Evolutionary conservation across 805 yeast genomes (phyloP).

Genomic region (Yamadazyma scolyti): DNA sequence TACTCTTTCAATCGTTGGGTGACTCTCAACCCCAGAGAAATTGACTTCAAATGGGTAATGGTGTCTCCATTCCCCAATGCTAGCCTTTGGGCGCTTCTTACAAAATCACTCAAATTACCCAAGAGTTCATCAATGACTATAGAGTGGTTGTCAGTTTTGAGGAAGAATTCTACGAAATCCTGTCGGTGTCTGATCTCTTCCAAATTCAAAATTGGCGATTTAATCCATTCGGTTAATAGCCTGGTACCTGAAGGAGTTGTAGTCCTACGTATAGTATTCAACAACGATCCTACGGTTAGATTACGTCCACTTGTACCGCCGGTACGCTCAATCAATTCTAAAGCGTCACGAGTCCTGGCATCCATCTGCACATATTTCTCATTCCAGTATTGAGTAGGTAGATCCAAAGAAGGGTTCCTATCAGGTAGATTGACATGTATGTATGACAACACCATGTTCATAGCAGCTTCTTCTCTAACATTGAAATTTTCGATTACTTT

Average conservation of each 20-base stretch:
- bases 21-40: conserved; percentile 28
- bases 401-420: conserved; percentile 54
- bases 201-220: conserved; percentile 68
- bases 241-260: conserved; percentile 81
- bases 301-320: conserved; percentile 36
- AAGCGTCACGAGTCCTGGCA: conserved; percentile 68
- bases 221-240: conserved; percentile 73
- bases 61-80: conserved; percentile 32
- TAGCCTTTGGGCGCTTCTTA: conserved; percentile 54
- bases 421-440: conserved; percentile 72
- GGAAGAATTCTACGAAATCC: conserved; percentile 28
- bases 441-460: conserved; percentile 59
- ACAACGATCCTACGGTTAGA: conserved; percentile 62
- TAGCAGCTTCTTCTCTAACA: conserved; percentile 56
- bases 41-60: conserved; percentile 24
- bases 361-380: conserved; percentile 70
- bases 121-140: conserved; percentile 26
- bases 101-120: conserved; percentile 51
- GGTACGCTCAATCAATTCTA: conserved; percentile 63
- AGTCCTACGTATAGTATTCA: conserved; percentile 69
- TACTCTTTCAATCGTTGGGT: conserved; percentile 17
- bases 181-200: conserved; percentile 52
- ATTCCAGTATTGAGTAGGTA: conserved; percentile 59
- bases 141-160: conserved; percentile 5
- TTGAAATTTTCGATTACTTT: conserved; percentile 28